phyloP scores from a whole-genome alignment of 768 basidiomycete genomes.

The Auriscalpium microsporum region DNA sequence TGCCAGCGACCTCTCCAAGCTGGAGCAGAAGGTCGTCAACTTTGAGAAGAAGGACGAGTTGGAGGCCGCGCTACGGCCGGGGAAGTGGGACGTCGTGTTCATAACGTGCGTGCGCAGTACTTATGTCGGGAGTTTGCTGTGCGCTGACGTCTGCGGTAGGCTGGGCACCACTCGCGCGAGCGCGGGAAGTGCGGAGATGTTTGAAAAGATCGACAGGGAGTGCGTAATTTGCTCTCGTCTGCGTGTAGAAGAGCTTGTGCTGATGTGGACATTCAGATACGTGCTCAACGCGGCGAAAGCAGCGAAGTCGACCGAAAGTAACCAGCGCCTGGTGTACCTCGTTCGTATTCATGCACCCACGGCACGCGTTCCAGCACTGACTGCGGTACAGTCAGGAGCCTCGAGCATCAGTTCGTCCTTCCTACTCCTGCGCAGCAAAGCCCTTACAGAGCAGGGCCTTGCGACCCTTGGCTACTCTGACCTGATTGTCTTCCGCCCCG shows the following conservation, averaged over 20 bases:
- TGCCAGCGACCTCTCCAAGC: constrained; percentile 42
- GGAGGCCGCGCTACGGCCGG: constrained; percentile 39
- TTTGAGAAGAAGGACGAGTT: constrained; percentile 51
- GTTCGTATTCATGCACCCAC: constrained; percentile 44
- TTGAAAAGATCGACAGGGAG: constrained; percentile 73
- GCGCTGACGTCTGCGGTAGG: constrained; percentile 20
- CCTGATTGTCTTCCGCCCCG: constrained; percentile 64
- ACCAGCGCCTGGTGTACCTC: constrained; percentile 60
- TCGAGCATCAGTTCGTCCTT: constrained; percentile 35
- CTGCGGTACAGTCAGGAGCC: too few species aligned
- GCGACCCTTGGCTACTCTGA: constrained; percentile 63
- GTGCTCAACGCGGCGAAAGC: constrained; percentile 61
- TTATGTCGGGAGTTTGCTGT: not conserved
- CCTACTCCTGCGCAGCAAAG: constrained; percentile 60
- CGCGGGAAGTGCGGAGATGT: constrained; percentile 57
- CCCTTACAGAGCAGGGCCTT: constrained; percentile 61
- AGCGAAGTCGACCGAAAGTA: constrained; percentile 34
- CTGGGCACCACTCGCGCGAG: constrained; percentile 54
- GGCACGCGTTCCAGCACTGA: too few species aligned
- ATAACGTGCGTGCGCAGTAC: constrained; percentile 45
- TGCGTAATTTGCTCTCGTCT: constrained; percentile 20
- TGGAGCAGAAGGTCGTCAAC: constrained; percentile 59
- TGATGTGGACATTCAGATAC: constrained; percentile 35
- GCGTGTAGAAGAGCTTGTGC: not conserved
- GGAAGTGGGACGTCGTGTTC: constrained; percentile 67